Percentiles rank a stretch among this genome's conserved stretches.
These are phyloP conservation scores for Recurvomyces mirabilis DNA, from an alignment of 495 filamentous ascomycete species.

Conservation along the genomic window DNA sequence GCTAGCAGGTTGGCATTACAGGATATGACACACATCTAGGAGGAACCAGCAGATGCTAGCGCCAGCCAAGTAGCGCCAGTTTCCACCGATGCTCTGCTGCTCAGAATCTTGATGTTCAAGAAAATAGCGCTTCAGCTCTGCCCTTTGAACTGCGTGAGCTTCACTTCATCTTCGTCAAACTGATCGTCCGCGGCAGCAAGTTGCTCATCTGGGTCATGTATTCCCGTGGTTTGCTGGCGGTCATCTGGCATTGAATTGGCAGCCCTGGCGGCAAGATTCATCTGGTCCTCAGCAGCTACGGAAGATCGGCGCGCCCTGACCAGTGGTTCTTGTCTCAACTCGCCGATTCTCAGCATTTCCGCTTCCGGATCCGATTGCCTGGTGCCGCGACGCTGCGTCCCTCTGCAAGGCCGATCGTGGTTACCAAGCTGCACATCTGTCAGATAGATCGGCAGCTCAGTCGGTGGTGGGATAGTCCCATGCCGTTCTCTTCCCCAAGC, in stretches of 20 bases:
- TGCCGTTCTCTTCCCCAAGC: too few species aligned
- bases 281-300: neutral
- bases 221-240: neutral
- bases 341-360: too few species aligned
- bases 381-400: too few species aligned
- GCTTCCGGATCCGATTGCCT: too few species aligned
- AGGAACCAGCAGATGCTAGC: slow-evolving; percentile 42
- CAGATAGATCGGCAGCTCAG: too few species aligned
- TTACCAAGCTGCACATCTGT: too few species aligned
- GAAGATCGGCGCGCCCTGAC: neutral
- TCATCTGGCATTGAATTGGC: neutral
- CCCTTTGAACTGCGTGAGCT: neutral
- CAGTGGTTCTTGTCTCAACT: neutral
- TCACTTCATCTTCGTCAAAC: neutral
- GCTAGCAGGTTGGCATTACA: neutral
- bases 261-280: neutral
- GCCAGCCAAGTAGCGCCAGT: slow-evolving; percentile 41
- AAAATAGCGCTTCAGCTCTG: slow-evolving; percentile 28
- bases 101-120: slow-evolving; percentile 35
- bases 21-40: slow-evolving; percentile 31
- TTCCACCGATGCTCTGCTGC: slow-evolving; percentile 41
- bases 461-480: too few species aligned
- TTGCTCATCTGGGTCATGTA: neutral
- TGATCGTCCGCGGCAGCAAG: neutral
- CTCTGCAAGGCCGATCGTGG: too few species aligned